phyloP scores from a whole-genome alignment of 768 basidiomycete genomes.

The Kockovaella imperatae region DNA sequence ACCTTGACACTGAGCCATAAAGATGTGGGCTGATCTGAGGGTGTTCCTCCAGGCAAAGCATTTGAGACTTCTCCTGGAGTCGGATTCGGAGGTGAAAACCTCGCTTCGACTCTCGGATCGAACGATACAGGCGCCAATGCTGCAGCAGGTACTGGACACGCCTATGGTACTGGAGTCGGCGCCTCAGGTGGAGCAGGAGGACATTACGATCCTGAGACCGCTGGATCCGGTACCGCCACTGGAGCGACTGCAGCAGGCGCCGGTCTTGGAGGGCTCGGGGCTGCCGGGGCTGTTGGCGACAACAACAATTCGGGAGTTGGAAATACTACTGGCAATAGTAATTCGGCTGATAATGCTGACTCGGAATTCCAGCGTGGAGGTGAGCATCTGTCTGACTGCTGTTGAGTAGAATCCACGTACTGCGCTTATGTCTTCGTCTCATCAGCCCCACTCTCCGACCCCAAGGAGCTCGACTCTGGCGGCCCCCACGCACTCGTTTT shows the following conservation, averaged over 20 bases:
- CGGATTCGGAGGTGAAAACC: conserved; percentile 26
- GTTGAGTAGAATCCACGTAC: not conserved
- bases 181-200: conserved; percentile 2
- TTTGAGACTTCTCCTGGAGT: conserved; percentile 31
- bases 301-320: not conserved
- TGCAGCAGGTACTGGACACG: not conserved
- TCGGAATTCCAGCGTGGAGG: conserved; percentile 13
- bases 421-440: not conserved
- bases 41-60: conserved; percentile 25
- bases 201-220: not conserved
- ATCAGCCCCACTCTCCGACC: conserved; percentile 27
- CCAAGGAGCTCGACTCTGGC: conserved; percentile 36
- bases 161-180: conserved; percentile 18
- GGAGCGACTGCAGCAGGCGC: conserved; percentile 6
- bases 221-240: not conserved
- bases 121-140: conserved; percentile 24
- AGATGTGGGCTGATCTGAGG: conserved; percentile 1
- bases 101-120: not conserved
- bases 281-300: not conserved
- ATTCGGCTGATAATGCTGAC: not conserved
- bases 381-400: conserved; percentile 4
- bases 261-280: conserved; percentile 11
- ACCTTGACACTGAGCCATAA: not conserved
- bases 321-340: not conserved
- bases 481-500: conserved; percentile 38